A percentile compares a stretch with the other conserved stretches of the same genome.
Evolutionary conservation across 2,329 filamentous ascomycete species (phyloP).

Genomic region (Bisporella sp.): DNA sequence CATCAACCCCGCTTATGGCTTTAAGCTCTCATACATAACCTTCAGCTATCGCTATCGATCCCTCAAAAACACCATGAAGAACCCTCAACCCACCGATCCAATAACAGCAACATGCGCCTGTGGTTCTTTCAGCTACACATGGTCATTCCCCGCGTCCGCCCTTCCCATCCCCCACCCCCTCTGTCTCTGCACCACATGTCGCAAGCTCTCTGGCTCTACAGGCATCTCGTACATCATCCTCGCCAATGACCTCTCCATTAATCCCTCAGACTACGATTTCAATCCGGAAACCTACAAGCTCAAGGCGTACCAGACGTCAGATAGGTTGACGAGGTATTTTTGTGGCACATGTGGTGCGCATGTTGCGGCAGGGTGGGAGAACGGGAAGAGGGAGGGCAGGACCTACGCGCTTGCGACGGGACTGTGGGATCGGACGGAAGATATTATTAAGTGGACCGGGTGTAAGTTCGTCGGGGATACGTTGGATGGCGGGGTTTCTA

Average conservation of each 20-base stretch:
- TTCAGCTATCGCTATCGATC: too few relatives aligned
- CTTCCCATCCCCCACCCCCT: constrained; percentile 34
- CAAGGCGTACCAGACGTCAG: constrained; percentile 35
- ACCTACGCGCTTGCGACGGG: constrained; percentile 28
- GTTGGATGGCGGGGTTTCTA: constrained; percentile 42
- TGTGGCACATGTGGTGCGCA: constrained; percentile 44
- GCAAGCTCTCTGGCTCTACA: constrained; percentile 39
- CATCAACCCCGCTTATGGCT: too few relatives aligned
- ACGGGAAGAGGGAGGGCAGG: constrained; percentile 6
- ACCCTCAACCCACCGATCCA: too few relatives aligned
- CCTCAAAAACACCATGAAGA: too few relatives aligned
- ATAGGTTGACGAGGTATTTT: constrained; percentile 37
- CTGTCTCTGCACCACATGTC: constrained; percentile 46
- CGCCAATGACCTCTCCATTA: constrained; percentile 13
- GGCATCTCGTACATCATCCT: constrained; percentile 37
- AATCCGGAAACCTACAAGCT: constrained; percentile 18
- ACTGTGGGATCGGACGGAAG: constrained; percentile 24
- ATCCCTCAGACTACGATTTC: not conserved
- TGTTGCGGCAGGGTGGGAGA: constrained; percentile 26
- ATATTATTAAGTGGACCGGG: constrained; percentile 19
- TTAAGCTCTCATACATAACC: too few relatives aligned
- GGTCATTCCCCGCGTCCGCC: constrained; percentile 26
- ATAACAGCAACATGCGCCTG: constrained; percentile 31
- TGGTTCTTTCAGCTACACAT: constrained; percentile 25
- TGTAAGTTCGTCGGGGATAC: constrained; percentile 35